Evolutionary conservation across 345 rosid genomes (phyloP).

Genomic region (Arabidopsis suecica): DNA sequence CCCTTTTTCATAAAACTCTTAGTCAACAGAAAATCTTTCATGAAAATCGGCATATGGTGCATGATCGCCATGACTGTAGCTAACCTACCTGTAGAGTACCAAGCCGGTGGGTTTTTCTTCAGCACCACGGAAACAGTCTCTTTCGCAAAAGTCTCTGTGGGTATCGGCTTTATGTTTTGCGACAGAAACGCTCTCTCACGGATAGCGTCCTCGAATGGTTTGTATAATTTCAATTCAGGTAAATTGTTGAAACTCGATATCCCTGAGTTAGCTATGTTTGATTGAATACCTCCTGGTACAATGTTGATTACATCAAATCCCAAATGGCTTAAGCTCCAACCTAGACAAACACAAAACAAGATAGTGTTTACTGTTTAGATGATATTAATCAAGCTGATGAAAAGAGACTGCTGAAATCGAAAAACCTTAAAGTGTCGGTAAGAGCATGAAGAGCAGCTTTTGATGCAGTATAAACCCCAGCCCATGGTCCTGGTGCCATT

Average conservation of each 20-base stretch:
- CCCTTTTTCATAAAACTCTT: constrained; percentile 51
- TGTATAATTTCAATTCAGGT: constrained; percentile 83
- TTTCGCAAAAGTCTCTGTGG: constrained; percentile 73
- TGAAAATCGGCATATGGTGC: constrained; percentile 70
- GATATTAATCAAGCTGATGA: constrained; percentile 11
- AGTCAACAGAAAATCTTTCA: constrained; percentile 66
- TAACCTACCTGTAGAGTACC: constrained; percentile 70
- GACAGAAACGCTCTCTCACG: constrained; percentile 61
- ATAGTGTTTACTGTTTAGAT: not conserved
- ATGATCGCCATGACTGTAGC: constrained; percentile 60
- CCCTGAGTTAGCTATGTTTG: constrained; percentile 78
- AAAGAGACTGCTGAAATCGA: not conserved
- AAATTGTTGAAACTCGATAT: constrained; percentile 54
- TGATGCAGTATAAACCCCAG: constrained; percentile 78
- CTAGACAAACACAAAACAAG: constrained; percentile 36
- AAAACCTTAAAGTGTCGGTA: constrained; percentile 80
- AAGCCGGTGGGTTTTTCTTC: constrained; percentile 70
- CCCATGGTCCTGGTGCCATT: constrained; percentile 74
- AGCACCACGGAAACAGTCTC: constrained; percentile 61
- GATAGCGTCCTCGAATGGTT: constrained; percentile 64
- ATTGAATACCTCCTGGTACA: constrained; percentile 79
- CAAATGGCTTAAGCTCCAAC: constrained; percentile 82
- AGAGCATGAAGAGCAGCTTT: constrained; percentile 91
- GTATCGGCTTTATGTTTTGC: constrained; percentile 56
- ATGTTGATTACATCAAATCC: constrained; percentile 74